Evolutionary conservation across 169 alveolate genomes (phyloP).

Genomic region (Plasmodium fragile): DNA sequence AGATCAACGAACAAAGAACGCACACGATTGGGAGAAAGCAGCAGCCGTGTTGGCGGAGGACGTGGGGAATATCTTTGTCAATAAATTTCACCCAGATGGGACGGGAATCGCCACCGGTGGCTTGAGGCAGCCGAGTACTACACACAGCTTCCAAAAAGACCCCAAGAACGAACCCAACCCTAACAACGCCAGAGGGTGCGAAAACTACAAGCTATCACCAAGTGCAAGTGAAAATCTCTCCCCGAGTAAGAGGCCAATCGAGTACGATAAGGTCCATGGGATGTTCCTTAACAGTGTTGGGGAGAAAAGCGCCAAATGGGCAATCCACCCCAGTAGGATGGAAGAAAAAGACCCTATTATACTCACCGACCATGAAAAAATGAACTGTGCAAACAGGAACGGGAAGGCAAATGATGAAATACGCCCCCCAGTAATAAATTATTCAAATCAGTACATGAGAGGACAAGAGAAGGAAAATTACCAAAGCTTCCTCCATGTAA

Average conservation of each 20-base stretch:
- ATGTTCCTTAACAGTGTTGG: not conserved
- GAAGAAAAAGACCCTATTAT: not conserved
- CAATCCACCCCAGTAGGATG: not conserved
- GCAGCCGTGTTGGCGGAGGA: not conserved
- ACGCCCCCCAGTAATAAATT: not conserved
- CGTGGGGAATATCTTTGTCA: not conserved
- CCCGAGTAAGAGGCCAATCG: not conserved
- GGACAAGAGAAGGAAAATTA: constrained; percentile 47
- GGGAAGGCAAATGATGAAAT: not conserved
- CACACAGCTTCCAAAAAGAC: too few relatives aligned
- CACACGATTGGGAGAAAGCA: not conserved
- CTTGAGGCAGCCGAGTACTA: not conserved
- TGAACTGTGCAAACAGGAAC: not conserved
- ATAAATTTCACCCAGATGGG: not conserved
- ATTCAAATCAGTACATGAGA: not conserved
- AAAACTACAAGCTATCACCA: not conserved
- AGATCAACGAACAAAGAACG: not conserved
- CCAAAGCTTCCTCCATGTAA: constrained; percentile 36
- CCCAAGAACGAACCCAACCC: not conserved
- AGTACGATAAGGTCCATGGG: not conserved
- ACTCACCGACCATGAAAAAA: not conserved
- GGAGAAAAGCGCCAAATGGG: not conserved
- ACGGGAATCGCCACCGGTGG: not conserved
- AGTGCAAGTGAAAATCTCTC: not conserved
- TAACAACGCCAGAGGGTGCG: not conserved